A percentile compares a stretch with the other conserved stretches of the same genome.
These are phyloP conservation scores for Lenwebbia sp. DNA, from an alignment of 345 rosid species.

Conservation along the genomic window DNA sequence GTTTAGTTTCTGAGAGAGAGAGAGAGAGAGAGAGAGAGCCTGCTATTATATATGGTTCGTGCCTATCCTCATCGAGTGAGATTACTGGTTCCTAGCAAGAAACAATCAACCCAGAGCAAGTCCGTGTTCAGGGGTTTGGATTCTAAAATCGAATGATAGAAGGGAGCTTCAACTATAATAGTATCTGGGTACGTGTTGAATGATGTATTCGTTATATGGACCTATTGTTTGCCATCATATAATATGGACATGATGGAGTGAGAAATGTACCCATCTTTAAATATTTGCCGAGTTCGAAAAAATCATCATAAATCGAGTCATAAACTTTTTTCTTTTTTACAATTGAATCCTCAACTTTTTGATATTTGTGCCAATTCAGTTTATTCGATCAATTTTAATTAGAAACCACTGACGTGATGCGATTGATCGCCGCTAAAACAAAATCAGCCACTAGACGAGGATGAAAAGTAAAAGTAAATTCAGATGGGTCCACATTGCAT, in stretches of 20 bases:
- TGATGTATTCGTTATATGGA: background rate
- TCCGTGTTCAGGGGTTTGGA: background rate
- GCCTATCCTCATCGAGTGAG: background rate
- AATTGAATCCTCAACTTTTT: too few relatives aligned
- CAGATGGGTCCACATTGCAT: background rate
- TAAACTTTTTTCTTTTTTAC: too few relatives aligned
- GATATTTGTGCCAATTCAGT: too few relatives aligned
- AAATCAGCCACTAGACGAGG: too few relatives aligned
- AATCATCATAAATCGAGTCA: too few relatives aligned
- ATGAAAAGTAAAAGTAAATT: background rate
- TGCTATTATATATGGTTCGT: background rate
- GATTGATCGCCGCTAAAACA: too few relatives aligned
- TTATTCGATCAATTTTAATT: too few relatives aligned
- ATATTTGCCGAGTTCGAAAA: background rate
- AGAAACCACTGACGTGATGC: too few relatives aligned
- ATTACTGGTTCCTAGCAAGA: background rate
- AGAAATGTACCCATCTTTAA: background rate
- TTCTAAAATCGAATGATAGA: background rate
- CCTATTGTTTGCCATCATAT: background rate
- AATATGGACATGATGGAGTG: background rate
- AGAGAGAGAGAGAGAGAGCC: too few relatives aligned
- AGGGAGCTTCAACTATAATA: background rate
- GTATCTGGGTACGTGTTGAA: background rate
- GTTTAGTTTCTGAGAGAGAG: background rate
- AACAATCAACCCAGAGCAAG: background rate